These are phyloP conservation scores for Saturnispora sekii DNA, from an alignment of 805 yeast species.

Conservation along the genomic window DNA sequence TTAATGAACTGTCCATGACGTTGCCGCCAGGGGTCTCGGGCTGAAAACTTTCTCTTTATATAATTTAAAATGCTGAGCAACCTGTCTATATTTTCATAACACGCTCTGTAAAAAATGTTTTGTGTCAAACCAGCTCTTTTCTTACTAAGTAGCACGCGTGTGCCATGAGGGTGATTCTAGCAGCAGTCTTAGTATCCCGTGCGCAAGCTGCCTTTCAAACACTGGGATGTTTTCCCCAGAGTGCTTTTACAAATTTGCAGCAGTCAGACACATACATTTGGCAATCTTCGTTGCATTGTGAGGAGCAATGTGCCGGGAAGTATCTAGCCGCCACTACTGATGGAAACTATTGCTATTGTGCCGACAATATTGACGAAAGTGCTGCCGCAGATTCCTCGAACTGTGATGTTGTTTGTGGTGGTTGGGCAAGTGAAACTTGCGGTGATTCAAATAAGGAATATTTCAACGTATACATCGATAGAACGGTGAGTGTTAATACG, in stretches of 20 bases:
- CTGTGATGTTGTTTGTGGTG: slow-evolving; percentile 46
- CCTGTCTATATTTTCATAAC: no score
- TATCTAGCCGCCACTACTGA: slow-evolving; percentile 36
- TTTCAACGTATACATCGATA: slow-evolving; percentile 37
- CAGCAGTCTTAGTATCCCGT: slow-evolving; percentile 1
- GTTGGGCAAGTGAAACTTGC: slow-evolving; percentile 56
- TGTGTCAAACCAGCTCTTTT: neutral
- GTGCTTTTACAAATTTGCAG: slow-evolving; percentile 26
- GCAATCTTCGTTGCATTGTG: slow-evolving; percentile 58
- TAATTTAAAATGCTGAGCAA: no score
- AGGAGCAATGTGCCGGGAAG: slow-evolving; percentile 35
- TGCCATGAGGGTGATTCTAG: neutral
- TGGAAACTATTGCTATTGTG: slow-evolving; percentile 61
- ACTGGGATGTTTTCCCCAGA: slow-evolving; percentile 21
- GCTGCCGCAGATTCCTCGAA: slow-evolving; percentile 20
- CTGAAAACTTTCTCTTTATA: no score
- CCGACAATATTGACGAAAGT: slow-evolving; percentile 32
- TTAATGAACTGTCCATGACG: neutral
- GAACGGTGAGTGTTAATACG: slow-evolving; percentile 8
- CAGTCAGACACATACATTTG: slow-evolving; percentile 39
- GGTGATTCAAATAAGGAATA: slow-evolving; percentile 36
- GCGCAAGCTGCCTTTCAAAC: slow-evolving; percentile 11
- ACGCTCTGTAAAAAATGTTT: no score
- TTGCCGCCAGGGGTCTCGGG: no score
- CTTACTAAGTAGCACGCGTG: neutral